Evolutionary conservation across 2,329 filamentous ascomycete species (phyloP).

Genomic region (Gaeumannomyces tritici): DNA sequence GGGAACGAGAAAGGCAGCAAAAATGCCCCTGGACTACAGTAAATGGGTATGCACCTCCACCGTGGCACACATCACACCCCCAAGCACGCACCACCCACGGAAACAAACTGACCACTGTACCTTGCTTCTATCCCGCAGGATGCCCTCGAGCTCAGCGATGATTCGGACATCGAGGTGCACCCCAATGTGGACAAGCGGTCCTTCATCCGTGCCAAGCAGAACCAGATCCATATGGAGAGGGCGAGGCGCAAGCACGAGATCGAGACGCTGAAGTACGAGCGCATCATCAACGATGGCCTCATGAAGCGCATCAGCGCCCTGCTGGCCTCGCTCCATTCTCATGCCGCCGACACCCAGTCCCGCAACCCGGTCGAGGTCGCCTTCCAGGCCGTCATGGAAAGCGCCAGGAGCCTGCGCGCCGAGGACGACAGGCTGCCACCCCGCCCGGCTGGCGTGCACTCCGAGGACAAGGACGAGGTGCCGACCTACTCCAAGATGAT

Average conservation of each 20-base stretch:
- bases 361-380: constrained; percentile 70
- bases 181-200: constrained; percentile 98
- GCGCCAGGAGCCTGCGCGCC: constrained; percentile 51
- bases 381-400: constrained; percentile 83
- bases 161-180: constrained; percentile 96
- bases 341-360: constrained; percentile 57
- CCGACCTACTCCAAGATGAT: constrained; percentile 96
- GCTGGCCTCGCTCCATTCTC: constrained; percentile 62
- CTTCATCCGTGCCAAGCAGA: constrained; percentile 97
- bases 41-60: constrained; percentile 49
- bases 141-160: constrained; percentile 90
- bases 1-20: constrained; percentile 8
- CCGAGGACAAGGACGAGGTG: constrained; percentile 56
- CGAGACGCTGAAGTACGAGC: constrained; percentile 84
- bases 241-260: constrained; percentile 81
- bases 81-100: too few relatives aligned
- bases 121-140: constrained; percentile 43
- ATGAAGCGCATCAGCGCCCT: constrained; percentile 75
- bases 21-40: constrained; percentile 46
- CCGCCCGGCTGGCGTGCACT: constrained; percentile 70
- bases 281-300: constrained; percentile 84
- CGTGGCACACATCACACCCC: too few relatives aligned
- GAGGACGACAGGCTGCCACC: constrained; percentile 67
- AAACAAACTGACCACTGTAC: constrained; percentile 6
- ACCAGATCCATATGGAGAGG: constrained; percentile 89